A percentile compares a stretch with the other conserved stretches of the same genome.
phyloP scores from a whole-genome alignment of 148 eudicot species.

The Rhododendron ferrugineum region DNA sequence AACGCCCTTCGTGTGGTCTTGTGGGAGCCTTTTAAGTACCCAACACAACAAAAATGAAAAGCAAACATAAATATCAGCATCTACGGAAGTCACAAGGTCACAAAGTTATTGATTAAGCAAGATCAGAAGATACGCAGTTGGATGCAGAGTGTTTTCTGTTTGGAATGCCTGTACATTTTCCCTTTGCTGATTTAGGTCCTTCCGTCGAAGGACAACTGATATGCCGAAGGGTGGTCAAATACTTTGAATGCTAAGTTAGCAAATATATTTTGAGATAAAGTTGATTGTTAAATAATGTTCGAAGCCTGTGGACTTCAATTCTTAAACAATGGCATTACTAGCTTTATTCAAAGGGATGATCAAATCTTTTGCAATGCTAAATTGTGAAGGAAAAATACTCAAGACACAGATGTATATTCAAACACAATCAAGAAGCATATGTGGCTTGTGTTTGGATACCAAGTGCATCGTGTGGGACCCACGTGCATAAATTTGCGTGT shows the following conservation, averaged over 20 bases:
- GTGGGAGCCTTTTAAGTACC: background rate
- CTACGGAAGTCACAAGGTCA: background rate
- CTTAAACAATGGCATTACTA: too few relatives aligned
- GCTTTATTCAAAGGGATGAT: too few relatives aligned
- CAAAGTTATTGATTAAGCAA: background rate
- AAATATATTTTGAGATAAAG: background rate
- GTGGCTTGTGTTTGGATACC: background rate
- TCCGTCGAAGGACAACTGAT: background rate
- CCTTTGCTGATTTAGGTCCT: background rate
- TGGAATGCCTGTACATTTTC: background rate
- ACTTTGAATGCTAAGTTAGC: background rate
- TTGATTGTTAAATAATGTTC: too few relatives aligned
- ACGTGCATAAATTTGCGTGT: background rate
- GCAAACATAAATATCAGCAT: background rate
- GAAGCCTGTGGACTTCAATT: too few relatives aligned
- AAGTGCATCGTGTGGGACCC: background rate
- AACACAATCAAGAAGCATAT: background rate
- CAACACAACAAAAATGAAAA: background rate
- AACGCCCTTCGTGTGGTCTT: background rate
- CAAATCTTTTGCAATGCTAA: background rate
- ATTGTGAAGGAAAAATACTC: background rate
- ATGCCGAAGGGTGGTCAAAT: background rate
- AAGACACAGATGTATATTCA: background rate
- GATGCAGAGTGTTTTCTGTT: background rate
- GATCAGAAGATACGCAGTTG: background rate